A percentile compares a stretch with the other conserved stretches of the same genome.
Conservation (phyloP, 495 filamentous ascomycete genomes). For the Penicillium robsamsonii region DNA sequence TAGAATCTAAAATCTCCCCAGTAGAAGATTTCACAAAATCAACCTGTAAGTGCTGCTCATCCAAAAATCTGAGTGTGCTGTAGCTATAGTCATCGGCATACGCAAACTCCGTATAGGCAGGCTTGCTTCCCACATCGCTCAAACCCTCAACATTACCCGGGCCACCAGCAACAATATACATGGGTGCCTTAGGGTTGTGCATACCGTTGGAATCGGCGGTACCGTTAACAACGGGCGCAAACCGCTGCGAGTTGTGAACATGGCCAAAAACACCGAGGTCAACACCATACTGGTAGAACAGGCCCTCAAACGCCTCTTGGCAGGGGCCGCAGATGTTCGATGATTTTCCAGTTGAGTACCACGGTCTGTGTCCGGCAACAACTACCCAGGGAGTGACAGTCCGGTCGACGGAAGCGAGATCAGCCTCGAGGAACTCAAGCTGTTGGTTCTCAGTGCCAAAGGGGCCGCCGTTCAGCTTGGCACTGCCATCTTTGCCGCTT, state of each 20-base stretch:
- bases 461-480: constrained; percentile 48
- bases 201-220: constrained; percentile 47
- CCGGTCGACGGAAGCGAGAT: constrained; percentile 51
- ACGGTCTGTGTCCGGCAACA: constrained; percentile 59
- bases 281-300: constrained; percentile 59
- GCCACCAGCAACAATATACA: constrained; percentile 55
- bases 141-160: constrained; percentile 50
- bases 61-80: constrained; percentile 32
- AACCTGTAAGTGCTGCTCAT: constrained; percentile 36
- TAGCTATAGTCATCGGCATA: constrained; percentile 59
- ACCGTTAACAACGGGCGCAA: constrained; percentile 41
- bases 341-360: constrained; percentile 46
- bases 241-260: constrained; percentile 57
- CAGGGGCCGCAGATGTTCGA: constrained; percentile 49
- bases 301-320: constrained; percentile 55
- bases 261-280: constrained; percentile 62
- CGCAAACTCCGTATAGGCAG: constrained; percentile 50
- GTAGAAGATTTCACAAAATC: constrained; percentile 48
- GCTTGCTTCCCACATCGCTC: constrained; percentile 37
- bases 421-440: constrained; percentile 42
- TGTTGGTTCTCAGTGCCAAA: constrained; percentile 45
- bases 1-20: constrained; percentile 51
- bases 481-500: constrained; percentile 46
- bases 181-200: constrained; percentile 51
- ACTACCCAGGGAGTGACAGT: constrained; percentile 56